These are phyloP conservation scores for Phytomonas francai DNA, from an alignment of 208 protist species.

Conservation along the genomic window DNA sequence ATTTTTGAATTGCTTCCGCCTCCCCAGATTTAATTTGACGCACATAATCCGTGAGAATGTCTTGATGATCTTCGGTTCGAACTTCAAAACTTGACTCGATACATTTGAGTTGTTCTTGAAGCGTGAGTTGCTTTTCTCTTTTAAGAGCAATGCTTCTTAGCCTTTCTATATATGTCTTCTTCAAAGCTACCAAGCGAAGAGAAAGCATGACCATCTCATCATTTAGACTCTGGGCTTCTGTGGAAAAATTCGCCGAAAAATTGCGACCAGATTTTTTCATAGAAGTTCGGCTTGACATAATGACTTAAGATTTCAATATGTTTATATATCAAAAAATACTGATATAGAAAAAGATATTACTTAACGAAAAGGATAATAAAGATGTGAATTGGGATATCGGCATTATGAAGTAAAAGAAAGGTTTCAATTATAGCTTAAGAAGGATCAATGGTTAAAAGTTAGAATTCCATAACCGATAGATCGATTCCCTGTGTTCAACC, in stretches of 20 bases:
- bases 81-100: conserved; percentile 24
- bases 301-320: background rate
- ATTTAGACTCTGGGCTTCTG: conserved; percentile 57
- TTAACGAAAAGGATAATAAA: background rate
- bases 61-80: conserved; percentile 43
- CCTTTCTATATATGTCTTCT: conserved; percentile 40
- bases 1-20: conserved; percentile 37
- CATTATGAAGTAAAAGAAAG: background rate
- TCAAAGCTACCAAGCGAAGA: conserved; percentile 52
- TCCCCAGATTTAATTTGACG: conserved; percentile 81
- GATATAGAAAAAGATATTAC: background rate
- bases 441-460: background rate
- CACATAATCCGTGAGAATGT: conserved; percentile 81
- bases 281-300: background rate
- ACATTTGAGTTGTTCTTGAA: conserved; percentile 18
- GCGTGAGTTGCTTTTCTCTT: conserved; percentile 30
- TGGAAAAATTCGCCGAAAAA: conserved; percentile 3
- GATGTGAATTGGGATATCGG: background rate
- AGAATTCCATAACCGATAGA: background rate
- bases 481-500: background rate
- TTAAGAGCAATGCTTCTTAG: conserved; percentile 34
- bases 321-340: background rate
- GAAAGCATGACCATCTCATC: conserved; percentile 46
- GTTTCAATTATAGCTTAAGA: background rate
- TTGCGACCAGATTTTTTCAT: conserved; percentile 1